Base-by-base conservation (phyloP, 2,329 filamentous ascomycete genomes). In the Pseudocercospora eumusae region DNA sequence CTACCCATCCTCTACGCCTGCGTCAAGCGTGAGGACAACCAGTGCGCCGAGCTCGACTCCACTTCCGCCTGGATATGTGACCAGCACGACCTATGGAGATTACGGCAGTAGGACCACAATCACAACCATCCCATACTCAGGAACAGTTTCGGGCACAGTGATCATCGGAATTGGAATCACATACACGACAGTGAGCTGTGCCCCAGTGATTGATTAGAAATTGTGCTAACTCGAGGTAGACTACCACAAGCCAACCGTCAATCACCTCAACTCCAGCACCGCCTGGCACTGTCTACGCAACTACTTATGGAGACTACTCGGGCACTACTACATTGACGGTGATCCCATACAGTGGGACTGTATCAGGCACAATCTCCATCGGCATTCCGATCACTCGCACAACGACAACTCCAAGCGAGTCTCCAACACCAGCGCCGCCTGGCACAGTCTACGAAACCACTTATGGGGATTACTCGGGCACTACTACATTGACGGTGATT, bases 301-400 rank as follows among this genome's bases (percentile, higher is more conserved):
- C 58, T 9, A 60, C 58, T 7, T 60, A 60, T 49, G 50, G 58
- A 23, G 31, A 47, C n/a, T 60, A 55, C 11, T 25, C 58, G 11
- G 58, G 50, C 8, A 60, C 58, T 2, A 60, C 58, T 10, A 62
- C 60, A 11, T 42, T 62, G 13, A 44, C 59, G 18, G 45, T 53
- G 27, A 61, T 61, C 18, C 42, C 53, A 15, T 56, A 36, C 20
- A 56, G 40, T 15, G 55, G 56, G 2, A 58, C 60, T 4, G 54
- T 42, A n/a, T 52, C 42, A 15, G 60, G 60, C 4, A 62, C 60
- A 10, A 49, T 62, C 10, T 21, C 57, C 0, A 54, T 62, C 9
- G 60, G 58, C 15, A 3, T 21, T n/a, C 54, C 54, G 4, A 33
- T 47, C 11, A 44, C 50, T 18, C 33, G 33, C 4, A 36, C 33